Conservation (phyloP, 1,284 basidiomycete species). For the Ustilago tritici region DNA sequence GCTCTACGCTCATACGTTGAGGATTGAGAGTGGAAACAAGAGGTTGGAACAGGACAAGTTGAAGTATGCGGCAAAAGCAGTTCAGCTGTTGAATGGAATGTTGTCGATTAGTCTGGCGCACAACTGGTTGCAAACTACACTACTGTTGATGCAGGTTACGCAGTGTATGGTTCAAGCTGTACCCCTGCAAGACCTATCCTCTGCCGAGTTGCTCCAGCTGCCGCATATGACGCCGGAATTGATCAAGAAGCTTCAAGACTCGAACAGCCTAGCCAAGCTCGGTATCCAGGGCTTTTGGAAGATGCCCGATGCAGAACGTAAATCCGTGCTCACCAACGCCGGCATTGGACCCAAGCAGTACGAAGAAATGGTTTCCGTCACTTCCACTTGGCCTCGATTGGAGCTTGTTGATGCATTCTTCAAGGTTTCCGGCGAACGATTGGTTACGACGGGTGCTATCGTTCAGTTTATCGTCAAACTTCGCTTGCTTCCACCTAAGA, state of each 20-base stretch:
- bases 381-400: conserved; percentile 81
- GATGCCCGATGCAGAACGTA: conserved; percentile 71
- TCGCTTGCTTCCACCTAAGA: conserved; percentile 75
- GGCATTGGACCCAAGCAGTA: conserved; percentile 68
- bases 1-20: conserved; percentile 86
- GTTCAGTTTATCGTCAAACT: conserved; percentile 88
- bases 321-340: conserved; percentile 50
- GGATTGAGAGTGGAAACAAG: conserved; percentile 69
- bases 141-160: conserved; percentile 84
- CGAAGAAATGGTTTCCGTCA: conserved; percentile 77
- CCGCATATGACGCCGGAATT: conserved; percentile 57
- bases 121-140: conserved; percentile 88
- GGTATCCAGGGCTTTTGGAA: conserved; percentile 68
- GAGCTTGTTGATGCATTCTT: conserved; percentile 88
- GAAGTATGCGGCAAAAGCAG: conserved; percentile 54
- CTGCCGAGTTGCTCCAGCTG: conserved; percentile 63
- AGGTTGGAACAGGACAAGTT: conserved; percentile 51
- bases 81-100: conserved; percentile 80
- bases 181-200: conserved; percentile 60
- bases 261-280: conserved; percentile 44
- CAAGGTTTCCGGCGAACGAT: conserved; percentile 85
- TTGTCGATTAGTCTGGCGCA: conserved; percentile 86
- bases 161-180: conserved; percentile 88
- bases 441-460: conserved; percentile 88
- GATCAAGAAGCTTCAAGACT: conserved; percentile 36